Conservation (phyloP, 129 eudicot genomes). For the Dittrichia graveolens region DNA sequence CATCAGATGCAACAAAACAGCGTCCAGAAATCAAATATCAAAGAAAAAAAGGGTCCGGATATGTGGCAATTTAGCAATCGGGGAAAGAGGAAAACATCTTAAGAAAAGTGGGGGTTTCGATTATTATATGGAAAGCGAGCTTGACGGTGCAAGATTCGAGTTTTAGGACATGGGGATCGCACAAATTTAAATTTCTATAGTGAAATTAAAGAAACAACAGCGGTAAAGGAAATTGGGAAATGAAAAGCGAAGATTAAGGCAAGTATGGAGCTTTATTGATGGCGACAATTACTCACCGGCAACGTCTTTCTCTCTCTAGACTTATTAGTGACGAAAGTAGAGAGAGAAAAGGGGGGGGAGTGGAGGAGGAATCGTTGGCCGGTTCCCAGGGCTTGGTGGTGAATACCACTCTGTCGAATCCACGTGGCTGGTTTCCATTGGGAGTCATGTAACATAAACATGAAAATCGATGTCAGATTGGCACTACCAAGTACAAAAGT, state of each 20-base stretch:
- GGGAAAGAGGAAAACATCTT: constrained; percentile 31
- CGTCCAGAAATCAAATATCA: not conserved
- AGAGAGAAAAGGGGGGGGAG: not conserved
- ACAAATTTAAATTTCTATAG: not conserved
- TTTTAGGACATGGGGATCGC: constrained; percentile 16
- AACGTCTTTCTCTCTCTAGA: constrained; percentile 25
- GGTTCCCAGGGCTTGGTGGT: constrained; percentile 23
- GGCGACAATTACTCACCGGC: constrained; percentile 34
- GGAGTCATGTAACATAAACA: constrained; percentile 24
- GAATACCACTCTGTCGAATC: constrained; percentile 12
- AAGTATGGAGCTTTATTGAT: constrained; percentile 19
- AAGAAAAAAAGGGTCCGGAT: not conserved
- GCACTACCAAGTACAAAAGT: constrained; percentile 21
- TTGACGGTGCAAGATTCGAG: not conserved
- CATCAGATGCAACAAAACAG: constrained; percentile 49
- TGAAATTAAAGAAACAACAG: too few species aligned
- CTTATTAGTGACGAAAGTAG: constrained; percentile 10
- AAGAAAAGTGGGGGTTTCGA: constrained; percentile 16
- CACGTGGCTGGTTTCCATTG: constrained; percentile 38
- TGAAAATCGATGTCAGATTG: constrained; percentile 30
- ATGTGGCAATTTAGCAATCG: constrained; percentile 17
- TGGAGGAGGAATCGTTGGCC: constrained; percentile 24
- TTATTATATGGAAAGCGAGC: not conserved
- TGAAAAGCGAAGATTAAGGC: constrained; percentile 22
- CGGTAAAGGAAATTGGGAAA: not conserved